Base-by-base conservation (phyloP, 169 alveolate species). In the Plasmodium vinckei region DNA sequence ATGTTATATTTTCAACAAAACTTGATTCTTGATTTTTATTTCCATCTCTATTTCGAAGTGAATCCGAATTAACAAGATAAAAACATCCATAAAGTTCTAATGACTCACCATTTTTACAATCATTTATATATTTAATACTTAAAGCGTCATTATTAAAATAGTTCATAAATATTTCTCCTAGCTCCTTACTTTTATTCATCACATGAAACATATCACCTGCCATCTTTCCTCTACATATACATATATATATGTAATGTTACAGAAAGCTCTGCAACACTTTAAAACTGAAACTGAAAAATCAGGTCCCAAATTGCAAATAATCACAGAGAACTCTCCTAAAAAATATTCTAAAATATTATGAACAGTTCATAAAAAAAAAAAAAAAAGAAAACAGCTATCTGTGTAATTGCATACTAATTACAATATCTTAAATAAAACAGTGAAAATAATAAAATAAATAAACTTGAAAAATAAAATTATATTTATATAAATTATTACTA, bases 101-200 rank as follows among this genome's bases (percentile, higher is more conserved):
- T 44, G 49, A 23, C 1, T 79, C 89, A 4, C 19, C 17, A 42
- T 67, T 79, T n/a, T 60, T 79, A 59, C 89, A 79, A 17, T 79
- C 82, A 70, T 79, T 79, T 46, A 79, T 59, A 70, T 67, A 79
- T 13, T 56, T 79, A n/a, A 79, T 67, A 49, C 89, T 79, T 0
- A 19, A 39, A 1, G 9, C 53, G 21, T 79, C 89, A 54, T 79
- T 79, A 15, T 79, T 79, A 5, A 67, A 53, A 2, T 60, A 79
- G 13, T 65, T 79, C 2, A 79, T 15, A 47, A 79, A 67, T 33
- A 79, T 64, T 23, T 65, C 69, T 44, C 79, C 51, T 6, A 79
- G 23, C 82, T 79, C 84, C 44, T 47, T 79, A 33, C 89, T 79
- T 61, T 56, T 79, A 27, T 25, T 25, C 65, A 47, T 25, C 12